These are phyloP conservation scores for Biscogniauxia sp. DNA, from an alignment of 2,329 filamentous ascomycete genomes.

Conservation along the genomic window DNA sequence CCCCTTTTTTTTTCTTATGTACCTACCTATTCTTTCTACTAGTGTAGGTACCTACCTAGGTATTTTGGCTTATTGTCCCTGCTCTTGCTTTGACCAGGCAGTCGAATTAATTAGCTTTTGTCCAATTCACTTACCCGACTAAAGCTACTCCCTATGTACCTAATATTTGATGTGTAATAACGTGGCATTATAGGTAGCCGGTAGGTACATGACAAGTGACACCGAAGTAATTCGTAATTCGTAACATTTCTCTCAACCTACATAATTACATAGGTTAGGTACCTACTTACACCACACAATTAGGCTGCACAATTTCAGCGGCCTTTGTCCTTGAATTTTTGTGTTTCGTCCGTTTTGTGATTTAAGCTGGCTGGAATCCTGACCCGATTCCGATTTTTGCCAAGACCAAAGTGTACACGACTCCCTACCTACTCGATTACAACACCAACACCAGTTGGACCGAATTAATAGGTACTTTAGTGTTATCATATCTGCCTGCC, in stretches of 20 bases:
- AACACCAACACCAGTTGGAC: not conserved
- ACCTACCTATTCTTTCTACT: not conserved
- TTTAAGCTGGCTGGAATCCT: not conserved
- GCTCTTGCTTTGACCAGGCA: conserved; percentile 9
- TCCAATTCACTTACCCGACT: not conserved
- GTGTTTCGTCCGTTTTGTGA: not conserved
- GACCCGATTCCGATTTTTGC: not conserved
- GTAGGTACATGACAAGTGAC: no score
- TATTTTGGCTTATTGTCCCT: conserved; percentile 1
- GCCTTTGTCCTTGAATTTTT: no score
- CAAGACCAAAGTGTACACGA: not conserved
- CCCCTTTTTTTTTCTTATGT: no score
- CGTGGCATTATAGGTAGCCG: no score
- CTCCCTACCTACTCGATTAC: not conserved
- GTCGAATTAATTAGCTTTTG: conserved; percentile 8
- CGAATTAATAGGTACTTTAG: not conserved
- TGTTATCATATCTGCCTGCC: no score
- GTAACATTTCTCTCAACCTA: not conserved
- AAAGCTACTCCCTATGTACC: not conserved
- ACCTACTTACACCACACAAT: no score
- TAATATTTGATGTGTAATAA: no score
- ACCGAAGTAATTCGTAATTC: conserved; percentile 1
- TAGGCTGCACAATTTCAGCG: not conserved
- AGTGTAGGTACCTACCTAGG: no score
- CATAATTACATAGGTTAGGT: no score